Percentiles rank a stretch among this genome's conserved stretches.
Evolutionary conservation across 2,329 filamentous ascomycete genomes (phyloP).

Genomic region (Calonectria honghensis): DNA sequence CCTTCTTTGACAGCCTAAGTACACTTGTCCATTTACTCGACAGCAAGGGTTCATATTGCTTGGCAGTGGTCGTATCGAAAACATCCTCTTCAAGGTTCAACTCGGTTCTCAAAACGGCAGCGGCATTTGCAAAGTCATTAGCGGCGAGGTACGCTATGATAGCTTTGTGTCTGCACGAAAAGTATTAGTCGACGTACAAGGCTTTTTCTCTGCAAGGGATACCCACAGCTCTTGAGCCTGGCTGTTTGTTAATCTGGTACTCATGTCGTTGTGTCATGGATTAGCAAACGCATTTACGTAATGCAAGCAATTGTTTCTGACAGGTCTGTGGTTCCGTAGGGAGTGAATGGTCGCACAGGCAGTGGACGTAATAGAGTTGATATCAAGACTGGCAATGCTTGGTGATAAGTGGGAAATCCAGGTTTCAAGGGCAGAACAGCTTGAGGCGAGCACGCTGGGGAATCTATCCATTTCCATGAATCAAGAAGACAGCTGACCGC

Average conservation of each 20-base stretch:
- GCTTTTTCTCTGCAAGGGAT: conserved; percentile 17
- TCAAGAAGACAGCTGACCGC: background rate
- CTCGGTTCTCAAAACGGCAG: conserved; percentile 83
- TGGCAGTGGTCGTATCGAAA: conserved; percentile 86
- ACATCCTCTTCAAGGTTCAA: conserved; percentile 78
- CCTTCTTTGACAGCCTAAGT: conserved; percentile 95
- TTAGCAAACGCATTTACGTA: background rate
- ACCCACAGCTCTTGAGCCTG: conserved; percentile 92
- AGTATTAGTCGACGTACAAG: conserved; percentile 21
- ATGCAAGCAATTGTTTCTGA: background rate
- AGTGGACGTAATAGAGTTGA: background rate
- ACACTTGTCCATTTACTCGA: conserved; percentile 99
- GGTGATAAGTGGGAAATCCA: background rate
- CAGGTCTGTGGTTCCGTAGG: background rate
- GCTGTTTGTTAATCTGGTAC: conserved; percentile 75
- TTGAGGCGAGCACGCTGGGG: background rate
- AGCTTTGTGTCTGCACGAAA: conserved; percentile 83
- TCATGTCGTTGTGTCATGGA: background rate
- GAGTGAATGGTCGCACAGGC: background rate
- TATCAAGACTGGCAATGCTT: background rate
- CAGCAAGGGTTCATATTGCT: conserved; percentile 93
- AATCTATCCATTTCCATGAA: background rate
- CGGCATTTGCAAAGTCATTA: conserved; percentile 80
- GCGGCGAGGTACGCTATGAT: conserved; percentile 90
- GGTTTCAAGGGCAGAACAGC: background rate